Evolutionary conservation across 202 grass and related monocot species (phyloP).

Genomic region (Carex sylvatica): DNA sequence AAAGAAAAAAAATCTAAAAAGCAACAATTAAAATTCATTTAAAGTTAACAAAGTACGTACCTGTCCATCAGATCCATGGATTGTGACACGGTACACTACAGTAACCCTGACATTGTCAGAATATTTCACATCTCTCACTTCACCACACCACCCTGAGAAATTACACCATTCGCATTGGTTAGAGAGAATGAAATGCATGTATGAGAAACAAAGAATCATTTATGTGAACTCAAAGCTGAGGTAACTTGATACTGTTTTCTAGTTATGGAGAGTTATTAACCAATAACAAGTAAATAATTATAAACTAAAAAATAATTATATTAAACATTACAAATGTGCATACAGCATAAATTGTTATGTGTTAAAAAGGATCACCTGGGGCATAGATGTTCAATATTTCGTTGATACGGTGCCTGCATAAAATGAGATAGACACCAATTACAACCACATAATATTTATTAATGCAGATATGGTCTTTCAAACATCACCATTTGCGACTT

Average conservation of each 20-base stretch:
- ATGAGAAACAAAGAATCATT: neutral
- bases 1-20: neutral
- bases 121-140: slow-evolving; percentile 83
- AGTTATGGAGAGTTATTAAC: neutral
- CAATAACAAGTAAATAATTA: neutral
- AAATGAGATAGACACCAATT: neutral
- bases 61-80: slow-evolving; percentile 79
- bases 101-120: slow-evolving; percentile 57
- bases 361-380: slow-evolving; percentile 48
- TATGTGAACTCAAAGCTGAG: neutral
- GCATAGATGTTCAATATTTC: slow-evolving; percentile 94
- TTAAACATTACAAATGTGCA: slow-evolving; percentile 2
- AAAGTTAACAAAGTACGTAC: slow-evolving; percentile 50
- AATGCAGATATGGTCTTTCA: neutral
- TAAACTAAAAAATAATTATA: no score
- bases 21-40: neutral
- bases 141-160: slow-evolving; percentile 78
- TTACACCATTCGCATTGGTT: neutral
- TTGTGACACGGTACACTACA: slow-evolving; percentile 73
- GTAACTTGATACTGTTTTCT: neutral
- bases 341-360: neutral
- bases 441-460: neutral
- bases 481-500: neutral
- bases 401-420: slow-evolving; percentile 81
- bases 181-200: neutral